Percentiles rank a stretch among this genome's conserved stretches.
These are phyloP conservation scores for Trichoderma koningiopsis DNA, from an alignment of 2,329 filamentous ascomycete species.

Conservation along the genomic window DNA sequence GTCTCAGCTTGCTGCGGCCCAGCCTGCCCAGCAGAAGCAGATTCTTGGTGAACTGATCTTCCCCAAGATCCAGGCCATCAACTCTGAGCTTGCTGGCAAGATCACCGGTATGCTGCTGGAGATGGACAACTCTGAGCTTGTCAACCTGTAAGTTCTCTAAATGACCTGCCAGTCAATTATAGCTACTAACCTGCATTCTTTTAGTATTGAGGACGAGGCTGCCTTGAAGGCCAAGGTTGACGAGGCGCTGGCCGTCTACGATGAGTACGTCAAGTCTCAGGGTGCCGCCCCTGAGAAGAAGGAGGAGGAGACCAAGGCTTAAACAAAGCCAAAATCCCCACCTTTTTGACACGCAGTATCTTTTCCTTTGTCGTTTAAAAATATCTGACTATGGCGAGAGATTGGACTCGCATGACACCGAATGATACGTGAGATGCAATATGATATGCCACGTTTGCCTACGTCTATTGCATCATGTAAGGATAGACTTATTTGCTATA, in stretches of 20 bases:
- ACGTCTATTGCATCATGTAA: constrained; percentile 41
- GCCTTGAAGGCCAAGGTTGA: constrained; percentile 95
- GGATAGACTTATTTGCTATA: constrained; percentile 47
- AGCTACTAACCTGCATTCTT: constrained; percentile 24
- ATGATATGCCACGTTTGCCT: constrained; percentile 35
- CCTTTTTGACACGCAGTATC: constrained; percentile 30
- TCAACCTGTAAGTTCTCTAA: constrained; percentile 79
- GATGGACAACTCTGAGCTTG: constrained; percentile 95
- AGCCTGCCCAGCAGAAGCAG: constrained; percentile 89
- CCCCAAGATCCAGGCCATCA: constrained; percentile 94
- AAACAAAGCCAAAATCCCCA: constrained; percentile 30
- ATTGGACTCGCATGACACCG: constrained; percentile 9
- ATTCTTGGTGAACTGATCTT: constrained; percentile 97
- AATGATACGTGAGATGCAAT: constrained; percentile 29
- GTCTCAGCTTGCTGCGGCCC: constrained; percentile 58
- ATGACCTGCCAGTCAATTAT: constrained; percentile 25
- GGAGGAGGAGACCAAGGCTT: constrained; percentile 55
- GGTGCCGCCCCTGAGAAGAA: constrained; percentile 45
- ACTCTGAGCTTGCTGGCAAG: constrained; percentile 96
- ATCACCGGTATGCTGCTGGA: constrained; percentile 99
- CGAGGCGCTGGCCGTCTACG: constrained; percentile 94
- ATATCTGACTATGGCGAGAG: constrained; percentile 22
- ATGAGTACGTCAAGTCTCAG: constrained; percentile 96
- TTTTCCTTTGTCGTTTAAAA: constrained; percentile 36
- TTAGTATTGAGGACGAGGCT: constrained; percentile 82